Evolutionary conservation across 2,329 filamentous ascomycete genomes (phyloP).

Genomic region (Hymenoscyphus scutula): DNA sequence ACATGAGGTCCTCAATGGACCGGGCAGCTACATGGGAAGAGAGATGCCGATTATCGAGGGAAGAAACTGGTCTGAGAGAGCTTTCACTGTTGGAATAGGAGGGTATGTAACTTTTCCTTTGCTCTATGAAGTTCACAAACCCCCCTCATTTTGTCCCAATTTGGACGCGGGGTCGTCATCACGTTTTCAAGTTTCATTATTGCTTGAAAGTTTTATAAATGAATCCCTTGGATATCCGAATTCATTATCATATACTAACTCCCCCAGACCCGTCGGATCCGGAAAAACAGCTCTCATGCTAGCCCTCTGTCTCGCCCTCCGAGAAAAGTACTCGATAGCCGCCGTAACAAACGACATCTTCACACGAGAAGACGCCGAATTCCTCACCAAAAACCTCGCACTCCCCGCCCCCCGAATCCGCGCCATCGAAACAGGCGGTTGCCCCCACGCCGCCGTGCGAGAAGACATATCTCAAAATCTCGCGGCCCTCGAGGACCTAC

Average conservation of each 20-base stretch:
- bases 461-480: conserved; percentile 96
- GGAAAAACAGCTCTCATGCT: conserved; percentile 98
- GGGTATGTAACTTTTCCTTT: conserved; percentile 56
- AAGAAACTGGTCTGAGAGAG: conserved; percentile 80
- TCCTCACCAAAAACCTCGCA: conserved; percentile 82
- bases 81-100: conserved; percentile 97
- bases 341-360: conserved; percentile 99
- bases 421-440: conserved; percentile 96
- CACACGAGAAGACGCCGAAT: conserved; percentile 96
- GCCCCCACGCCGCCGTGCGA: conserved; percentile 93
- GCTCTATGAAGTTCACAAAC: background rate
- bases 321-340: conserved; percentile 79
- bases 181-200: conserved; percentile 11
- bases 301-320: conserved; percentile 80
- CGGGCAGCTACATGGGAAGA: conserved; percentile 82
- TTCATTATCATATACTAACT: background rate
- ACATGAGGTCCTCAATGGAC: conserved; percentile 92
- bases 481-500: conserved; percentile 84
- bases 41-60: conserved; percentile 94
- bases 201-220: background rate
- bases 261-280: conserved; percentile 82
- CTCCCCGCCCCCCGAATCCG: conserved; percentile 81
- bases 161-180: conserved; percentile 18
- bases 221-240: background rate
- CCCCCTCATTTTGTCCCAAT: background rate